A percentile compares a stretch with the other conserved stretches of the same genome.
These are phyloP conservation scores for Eleusine indica DNA, from an alignment of 176 grass and related monocot genomes.

Conservation along the genomic window DNA sequence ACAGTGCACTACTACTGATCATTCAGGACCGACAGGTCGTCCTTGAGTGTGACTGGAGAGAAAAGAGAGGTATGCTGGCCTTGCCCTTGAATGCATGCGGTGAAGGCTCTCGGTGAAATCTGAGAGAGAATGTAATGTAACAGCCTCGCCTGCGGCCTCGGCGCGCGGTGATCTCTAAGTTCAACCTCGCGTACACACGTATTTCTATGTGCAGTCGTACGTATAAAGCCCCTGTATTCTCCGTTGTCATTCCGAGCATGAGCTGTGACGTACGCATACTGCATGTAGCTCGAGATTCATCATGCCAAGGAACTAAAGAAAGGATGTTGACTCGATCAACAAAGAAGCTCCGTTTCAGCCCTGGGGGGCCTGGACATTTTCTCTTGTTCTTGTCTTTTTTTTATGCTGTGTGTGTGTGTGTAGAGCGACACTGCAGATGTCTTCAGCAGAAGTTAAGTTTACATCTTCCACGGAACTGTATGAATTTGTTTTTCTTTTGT, in stretches of 20 bases:
- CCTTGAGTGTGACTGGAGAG: slow-evolving; percentile 57
- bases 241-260: neutral
- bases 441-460: neutral
- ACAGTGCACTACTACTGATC: slow-evolving; percentile 30
- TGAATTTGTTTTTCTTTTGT: neutral
- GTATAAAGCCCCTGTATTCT: slow-evolving; percentile 12
- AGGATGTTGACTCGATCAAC: neutral
- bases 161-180: neutral
- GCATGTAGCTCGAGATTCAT: neutral
- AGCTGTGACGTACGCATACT: neutral
- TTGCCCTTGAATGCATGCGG: slow-evolving; percentile 35
- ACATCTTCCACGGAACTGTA: neutral
- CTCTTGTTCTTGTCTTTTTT: too few relatives aligned
- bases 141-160: neutral
- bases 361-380: too few relatives aligned
- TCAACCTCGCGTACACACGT: neutral
- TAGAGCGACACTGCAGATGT: too few relatives aligned
- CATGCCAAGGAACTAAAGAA: neutral
- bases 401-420: neutral
- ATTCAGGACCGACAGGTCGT: slow-evolving; percentile 31
- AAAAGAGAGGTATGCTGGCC: slow-evolving; percentile 9
- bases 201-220: slow-evolving; percentile 16
- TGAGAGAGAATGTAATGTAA: neutral
- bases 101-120: neutral
- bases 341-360: neutral